Base-by-base conservation (phyloP, 345 rosid species). In the Leavenworthia alabamica region DNA sequence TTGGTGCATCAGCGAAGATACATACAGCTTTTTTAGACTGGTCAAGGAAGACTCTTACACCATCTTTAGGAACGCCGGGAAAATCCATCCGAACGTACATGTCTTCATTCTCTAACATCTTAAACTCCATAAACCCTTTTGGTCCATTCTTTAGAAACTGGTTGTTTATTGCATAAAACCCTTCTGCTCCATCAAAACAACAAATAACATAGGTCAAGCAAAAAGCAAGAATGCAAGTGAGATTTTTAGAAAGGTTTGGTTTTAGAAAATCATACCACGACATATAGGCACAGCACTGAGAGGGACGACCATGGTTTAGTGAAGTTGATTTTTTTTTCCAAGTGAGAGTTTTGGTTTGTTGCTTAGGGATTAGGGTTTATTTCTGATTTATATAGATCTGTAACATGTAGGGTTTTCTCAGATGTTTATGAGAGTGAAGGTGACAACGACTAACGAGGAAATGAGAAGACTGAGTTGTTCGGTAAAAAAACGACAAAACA, bases 71-170 rank as follows among this genome's bases (percentile, higher is more conserved):
- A 27, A 69, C 58, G 1, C 69, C 68, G 1, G 69, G 68, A 19
- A 55, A 7, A 29, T 62, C 69, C 1, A 62, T 1, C 22, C 74
- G 50, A 1, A 50, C 9, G 68, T 3, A 62, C 44, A 56, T 24
- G 39, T 56, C 64, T 4, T 56, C 37, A 31, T 70, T 62, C 52
- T 47, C 48, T 1, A 71, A 16, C 28, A 12, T 37, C 52, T 8
- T 70, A 8, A 28, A 62, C 64, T 62, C 74, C 3, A 15, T 11
- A 27, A 62, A 70, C 23, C 64, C 74, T 56, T 37, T 70, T 47
- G 68, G 68, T 3, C 74, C 69, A 3, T 17, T 62, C 27, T 3
- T 14, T 12, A 45, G 58, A 37, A 55, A 62, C 63, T 58, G 74
- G 41, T 70, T 70, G 49, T 62, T 62, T 1, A 37, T 23, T 6